Percentiles rank a stretch among this genome's conserved stretches.
Conservation (phyloP, 768 basidiomycete genomes). For the Inosperma sp. region DNA sequence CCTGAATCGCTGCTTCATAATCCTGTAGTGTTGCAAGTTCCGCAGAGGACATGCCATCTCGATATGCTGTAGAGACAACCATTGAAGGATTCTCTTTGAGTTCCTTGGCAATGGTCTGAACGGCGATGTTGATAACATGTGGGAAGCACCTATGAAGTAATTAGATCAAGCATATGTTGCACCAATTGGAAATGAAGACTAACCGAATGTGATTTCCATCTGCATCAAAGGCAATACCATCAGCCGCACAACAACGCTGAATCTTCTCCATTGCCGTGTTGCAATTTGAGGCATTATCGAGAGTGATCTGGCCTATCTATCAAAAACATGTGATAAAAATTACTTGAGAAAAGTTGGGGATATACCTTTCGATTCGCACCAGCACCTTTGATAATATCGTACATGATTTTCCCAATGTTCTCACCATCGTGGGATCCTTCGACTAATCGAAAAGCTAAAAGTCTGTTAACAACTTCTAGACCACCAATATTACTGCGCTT, state of each 20-base stretch:
- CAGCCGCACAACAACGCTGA: slow-evolving; percentile 12
- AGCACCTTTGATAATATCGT: background rate
- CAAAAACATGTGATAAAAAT: background rate
- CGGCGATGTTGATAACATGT: slow-evolving; percentile 31
- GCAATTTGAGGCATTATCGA: slow-evolving; percentile 36
- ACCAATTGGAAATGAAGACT: slow-evolving; percentile 1
- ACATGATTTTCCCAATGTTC: background rate
- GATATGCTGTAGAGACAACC: background rate
- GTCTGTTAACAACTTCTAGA: no score
- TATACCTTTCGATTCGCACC: background rate
- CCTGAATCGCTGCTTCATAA: slow-evolving; percentile 19
- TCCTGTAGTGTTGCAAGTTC: slow-evolving; percentile 3
- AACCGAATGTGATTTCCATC: slow-evolving; percentile 26
- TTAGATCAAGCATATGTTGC: background rate
- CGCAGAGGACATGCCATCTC: background rate
- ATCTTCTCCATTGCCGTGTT: slow-evolving; percentile 30
- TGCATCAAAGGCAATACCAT: slow-evolving; percentile 19
- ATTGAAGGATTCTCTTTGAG: slow-evolving; percentile 17
- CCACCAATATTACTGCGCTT: no score
- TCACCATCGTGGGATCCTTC: background rate
- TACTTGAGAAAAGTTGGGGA: background rate
- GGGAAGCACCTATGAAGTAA: slow-evolving; percentile 26
- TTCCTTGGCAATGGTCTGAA: slow-evolving; percentile 24
- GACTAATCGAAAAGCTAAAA: no score
- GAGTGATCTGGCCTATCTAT: slow-evolving; percentile 27